These are phyloP conservation scores for Patellaria atrata DNA, from an alignment of 495 filamentous ascomycete species.

Conservation along the genomic window DNA sequence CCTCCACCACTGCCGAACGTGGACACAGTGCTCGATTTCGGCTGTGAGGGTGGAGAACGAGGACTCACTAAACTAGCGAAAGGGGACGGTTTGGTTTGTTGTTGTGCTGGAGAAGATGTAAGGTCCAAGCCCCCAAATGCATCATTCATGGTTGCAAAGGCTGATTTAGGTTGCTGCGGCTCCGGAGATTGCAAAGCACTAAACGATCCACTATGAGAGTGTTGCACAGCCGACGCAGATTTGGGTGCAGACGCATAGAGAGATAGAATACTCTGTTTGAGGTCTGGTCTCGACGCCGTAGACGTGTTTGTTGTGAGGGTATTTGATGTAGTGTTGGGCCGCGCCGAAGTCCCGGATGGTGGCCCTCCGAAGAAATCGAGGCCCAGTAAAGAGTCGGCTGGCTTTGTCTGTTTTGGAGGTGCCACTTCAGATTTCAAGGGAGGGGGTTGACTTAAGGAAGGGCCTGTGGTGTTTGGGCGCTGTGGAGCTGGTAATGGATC, in stretches of 20 bases:
- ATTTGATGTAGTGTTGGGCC: constrained; percentile 58
- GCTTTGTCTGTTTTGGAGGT: constrained; percentile 49
- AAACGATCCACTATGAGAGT: constrained; percentile 44
- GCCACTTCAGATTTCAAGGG: constrained; percentile 50
- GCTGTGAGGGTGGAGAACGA: constrained; percentile 30
- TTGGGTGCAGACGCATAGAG: constrained; percentile 62
- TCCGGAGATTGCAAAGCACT: constrained; percentile 50
- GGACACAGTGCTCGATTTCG: constrained; percentile 37
- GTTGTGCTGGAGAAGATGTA: constrained; percentile 40
- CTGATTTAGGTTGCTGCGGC: constrained; percentile 29
- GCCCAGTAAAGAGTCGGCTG: constrained; percentile 75
- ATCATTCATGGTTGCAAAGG: constrained; percentile 63
- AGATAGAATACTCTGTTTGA: constrained; percentile 94
- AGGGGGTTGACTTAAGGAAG: constrained; percentile 38
- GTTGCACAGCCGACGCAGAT: constrained; percentile 40
- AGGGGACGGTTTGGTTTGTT: constrained; percentile 46
- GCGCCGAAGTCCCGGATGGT: constrained; percentile 44
- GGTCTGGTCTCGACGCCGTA: constrained; percentile 69
- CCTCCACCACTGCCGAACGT: constrained; percentile 48
- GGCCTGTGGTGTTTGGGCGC: constrained; percentile 53
- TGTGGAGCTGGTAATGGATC: constrained; percentile 41
- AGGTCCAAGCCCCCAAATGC: constrained; percentile 80
- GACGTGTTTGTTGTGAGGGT: constrained; percentile 36
- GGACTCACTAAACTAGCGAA: constrained; percentile 61
- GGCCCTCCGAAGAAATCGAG: constrained; percentile 80